These are phyloP conservation scores for Emericellopsis atlantica DNA, from an alignment of 2,329 filamentous ascomycete genomes.

Conservation along the genomic window DNA sequence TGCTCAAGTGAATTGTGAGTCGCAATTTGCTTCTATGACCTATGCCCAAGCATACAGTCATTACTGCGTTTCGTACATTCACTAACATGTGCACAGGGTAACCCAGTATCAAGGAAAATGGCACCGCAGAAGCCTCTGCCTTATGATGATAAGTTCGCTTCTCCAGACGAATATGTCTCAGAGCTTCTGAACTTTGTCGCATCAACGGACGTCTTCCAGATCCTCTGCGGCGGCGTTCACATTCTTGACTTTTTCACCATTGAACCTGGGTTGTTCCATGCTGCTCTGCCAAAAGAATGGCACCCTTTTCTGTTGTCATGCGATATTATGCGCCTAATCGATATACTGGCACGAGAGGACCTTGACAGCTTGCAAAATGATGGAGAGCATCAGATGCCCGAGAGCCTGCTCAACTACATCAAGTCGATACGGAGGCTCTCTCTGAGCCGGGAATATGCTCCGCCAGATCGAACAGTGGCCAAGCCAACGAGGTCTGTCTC, in stretches of 20 bases:
- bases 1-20: no score
- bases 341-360: slow-evolving; percentile 71
- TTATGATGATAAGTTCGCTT: slow-evolving; percentile 54
- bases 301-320: slow-evolving; percentile 59
- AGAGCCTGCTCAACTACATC: slow-evolving; percentile 59
- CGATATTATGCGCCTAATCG: slow-evolving; percentile 63
- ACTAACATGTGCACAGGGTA: background rate
- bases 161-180: slow-evolving; percentile 65
- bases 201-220: slow-evolving; percentile 65
- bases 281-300: slow-evolving; percentile 70
- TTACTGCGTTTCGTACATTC: no score
- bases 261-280: slow-evolving; percentile 69
- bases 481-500: slow-evolving; percentile 51
- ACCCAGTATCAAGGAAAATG: slow-evolving; percentile 5
- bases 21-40: no score
- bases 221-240: slow-evolving; percentile 92
- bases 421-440: slow-evolving; percentile 56
- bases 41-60: no score
- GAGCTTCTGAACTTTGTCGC: slow-evolving; percentile 66
- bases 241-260: slow-evolving; percentile 92
- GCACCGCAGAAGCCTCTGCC: slow-evolving; percentile 46
- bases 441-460: slow-evolving; percentile 48
- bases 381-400: slow-evolving; percentile 25
- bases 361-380: slow-evolving; percentile 26
- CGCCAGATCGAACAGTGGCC: slow-evolving; percentile 10